Evolutionary conservation across 2,329 filamentous ascomycete genomes (phyloP), one percentile per base, ranked within the genome.

Genomic region (Tolypocladium guangdongense): DNA sequence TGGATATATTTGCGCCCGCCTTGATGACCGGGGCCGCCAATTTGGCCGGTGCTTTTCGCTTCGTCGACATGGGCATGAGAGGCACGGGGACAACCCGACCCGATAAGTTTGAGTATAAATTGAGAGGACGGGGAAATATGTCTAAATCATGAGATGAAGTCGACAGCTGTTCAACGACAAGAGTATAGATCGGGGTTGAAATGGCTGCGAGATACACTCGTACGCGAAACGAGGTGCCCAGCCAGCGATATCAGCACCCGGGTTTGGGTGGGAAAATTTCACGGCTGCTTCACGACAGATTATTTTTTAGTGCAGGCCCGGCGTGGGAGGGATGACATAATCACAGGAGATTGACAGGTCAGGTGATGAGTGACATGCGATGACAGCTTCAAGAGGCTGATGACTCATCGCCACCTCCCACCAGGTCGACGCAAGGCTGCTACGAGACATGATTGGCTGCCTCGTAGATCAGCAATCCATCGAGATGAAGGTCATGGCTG

Each of bases 41-140:
- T 69, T 78, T 78, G 57, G 74, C 73, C 56, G 78, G 70, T 54
- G 76, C 72, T 75, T 83, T 85, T 65, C 81, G 74, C 68, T 82
- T 85, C 46, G 80, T 78, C 56, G 81, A 80, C 77, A 83, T 82
- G 56, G 64, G 62, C 61, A 63, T 66, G 56, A 51, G 36, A 45
- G 12, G 50, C 36, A 24, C 38, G 33, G 47, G 50, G 35, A 14
- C n/a, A 24, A 33, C 41, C 14, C 24, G 20, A 43, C 14, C 7
- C 49, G 32, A 49, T 49, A 50, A 41, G 48, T n/a, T 46, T 33
- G 38, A 4, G 14, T 51, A 52, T 43, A 38, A 14, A 37, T 36
- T 39, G 43, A 18, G 18, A 45, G 30, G 41, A 24, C 14, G 37
- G 6, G 22, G 10, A 10, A 20, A 27, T 11, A 18, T 32, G 41